Percentiles rank a stretch among this genome's conserved stretches.
Evolutionary conservation across 2,329 filamentous ascomycete genomes (phyloP).

Genomic region (Aspergillus fumigatiaffinis): DNA sequence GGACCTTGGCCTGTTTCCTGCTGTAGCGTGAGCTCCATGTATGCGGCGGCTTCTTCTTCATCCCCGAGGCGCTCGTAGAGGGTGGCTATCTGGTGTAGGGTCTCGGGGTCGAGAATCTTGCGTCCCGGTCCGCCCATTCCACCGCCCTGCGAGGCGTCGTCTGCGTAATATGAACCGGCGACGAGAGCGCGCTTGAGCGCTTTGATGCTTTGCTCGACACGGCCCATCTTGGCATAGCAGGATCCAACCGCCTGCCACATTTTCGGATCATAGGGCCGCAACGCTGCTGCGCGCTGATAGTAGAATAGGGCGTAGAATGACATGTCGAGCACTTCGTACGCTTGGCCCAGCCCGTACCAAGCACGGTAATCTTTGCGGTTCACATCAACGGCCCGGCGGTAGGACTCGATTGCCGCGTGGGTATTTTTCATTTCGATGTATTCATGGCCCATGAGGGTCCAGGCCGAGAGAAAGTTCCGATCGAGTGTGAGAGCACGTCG

Average conservation of each 20-base stretch:
- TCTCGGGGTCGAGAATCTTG: constrained; percentile 79
- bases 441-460: constrained; percentile 98
- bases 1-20: constrained; percentile 73
- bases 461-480: constrained; percentile 84
- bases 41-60: constrained; percentile 75
- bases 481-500: constrained; percentile 87
- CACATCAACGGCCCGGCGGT: constrained; percentile 89
- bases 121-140: constrained; percentile 23
- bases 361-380: constrained; percentile 95
- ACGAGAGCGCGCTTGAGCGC: constrained; percentile 88
- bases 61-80: constrained; percentile 82
- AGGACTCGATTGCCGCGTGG: constrained; percentile 94
- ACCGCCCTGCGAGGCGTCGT: constrained; percentile 20
- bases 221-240: constrained; percentile 84
- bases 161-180: constrained; percentile 76
- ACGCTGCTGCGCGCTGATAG: constrained; percentile 88
- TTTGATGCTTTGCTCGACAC: constrained; percentile 86
- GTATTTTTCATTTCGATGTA: constrained; percentile 99
- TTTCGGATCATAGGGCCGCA: constrained; percentile 94
- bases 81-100: constrained; percentile 80
- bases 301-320: constrained; percentile 96
- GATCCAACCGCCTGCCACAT: constrained; percentile 98
- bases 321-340: constrained; percentile 97
- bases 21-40: constrained; percentile 93
- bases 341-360: constrained; percentile 96